phyloP scores from a whole-genome alignment of 2,329 filamentous ascomycete species.

The Xylaria sp. region DNA sequence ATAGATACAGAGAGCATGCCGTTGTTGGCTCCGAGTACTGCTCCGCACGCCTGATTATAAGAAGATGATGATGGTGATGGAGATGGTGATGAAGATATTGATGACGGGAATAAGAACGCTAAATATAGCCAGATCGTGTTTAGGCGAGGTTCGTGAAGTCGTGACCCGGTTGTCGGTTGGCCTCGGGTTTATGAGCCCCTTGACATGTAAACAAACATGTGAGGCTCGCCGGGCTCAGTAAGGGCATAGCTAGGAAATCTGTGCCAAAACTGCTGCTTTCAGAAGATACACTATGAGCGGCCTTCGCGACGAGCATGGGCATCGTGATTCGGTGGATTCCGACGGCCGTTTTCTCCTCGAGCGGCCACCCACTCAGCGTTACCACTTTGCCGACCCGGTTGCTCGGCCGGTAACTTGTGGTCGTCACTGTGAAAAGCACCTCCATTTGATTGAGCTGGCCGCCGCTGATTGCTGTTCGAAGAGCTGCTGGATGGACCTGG shows the following conservation, averaged over 20 bases:
- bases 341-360: constrained; percentile 39
- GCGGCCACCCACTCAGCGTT: constrained; percentile 48
- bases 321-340: constrained; percentile 38
- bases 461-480: constrained; percentile 19
- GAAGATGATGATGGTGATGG: background rate
- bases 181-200: background rate
- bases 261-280: background rate
- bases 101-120: constrained; percentile 3
- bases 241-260: background rate
- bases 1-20: constrained; percentile 9
- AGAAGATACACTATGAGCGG: constrained; percentile 9
- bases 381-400: constrained; percentile 48
- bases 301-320: constrained; percentile 38
- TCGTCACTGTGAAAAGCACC: constrained; percentile 40
- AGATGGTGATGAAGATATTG: no score
- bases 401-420: constrained; percentile 56
- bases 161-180: background rate
- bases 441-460: background rate
- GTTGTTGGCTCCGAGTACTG: background rate
- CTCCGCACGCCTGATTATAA: constrained; percentile 9
- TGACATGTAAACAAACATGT: background rate
- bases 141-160: background rate
- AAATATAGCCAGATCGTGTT: background rate
- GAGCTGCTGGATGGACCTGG: constrained; percentile 39
- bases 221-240: background rate